These are phyloP conservation scores for Tetrahymena malaccensis DNA, from an alignment of 73 alveolate genomes.

Conservation along the genomic window DNA sequence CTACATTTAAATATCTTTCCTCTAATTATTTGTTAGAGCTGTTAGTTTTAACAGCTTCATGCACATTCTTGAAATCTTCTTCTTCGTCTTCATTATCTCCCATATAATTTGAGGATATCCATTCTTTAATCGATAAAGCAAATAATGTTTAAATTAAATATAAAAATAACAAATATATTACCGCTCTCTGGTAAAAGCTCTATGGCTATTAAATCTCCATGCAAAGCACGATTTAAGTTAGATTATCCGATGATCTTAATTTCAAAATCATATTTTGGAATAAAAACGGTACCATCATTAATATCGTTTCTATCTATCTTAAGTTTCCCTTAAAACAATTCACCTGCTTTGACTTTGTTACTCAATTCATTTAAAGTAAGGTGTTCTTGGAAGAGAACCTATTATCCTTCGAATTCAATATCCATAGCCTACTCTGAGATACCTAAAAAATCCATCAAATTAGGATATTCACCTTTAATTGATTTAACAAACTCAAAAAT, in stretches of 20 bases:
- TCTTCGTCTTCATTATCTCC: constrained; percentile 70
- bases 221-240: constrained; percentile 92
- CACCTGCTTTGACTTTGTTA: constrained; percentile 65
- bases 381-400: constrained; percentile 34
- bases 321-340: constrained; percentile 80
- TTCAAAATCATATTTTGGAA: constrained; percentile 68
- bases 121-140: not conserved
- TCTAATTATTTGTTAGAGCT: not conserved
- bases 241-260: constrained; percentile 66
- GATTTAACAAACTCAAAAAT: constrained; percentile 16
- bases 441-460: constrained; percentile 28
- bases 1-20: constrained; percentile 31
- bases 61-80: constrained; percentile 51
- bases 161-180: constrained; percentile 52
- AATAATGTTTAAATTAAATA: not conserved
- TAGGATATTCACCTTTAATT: not conserved
- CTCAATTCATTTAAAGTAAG: constrained; percentile 60
- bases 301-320: constrained; percentile 64
- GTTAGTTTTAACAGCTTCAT: constrained; percentile 33
- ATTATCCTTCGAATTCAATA: constrained; percentile 7
- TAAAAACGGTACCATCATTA: constrained; percentile 63
- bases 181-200: constrained; percentile 74
- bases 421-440: constrained; percentile 4
- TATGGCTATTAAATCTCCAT: constrained; percentile 96
- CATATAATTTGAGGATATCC: constrained; percentile 30